Evolutionary conservation across 495 filamentous ascomycete genomes (phyloP).

Genomic region (Penicillium samsonianum): DNA sequence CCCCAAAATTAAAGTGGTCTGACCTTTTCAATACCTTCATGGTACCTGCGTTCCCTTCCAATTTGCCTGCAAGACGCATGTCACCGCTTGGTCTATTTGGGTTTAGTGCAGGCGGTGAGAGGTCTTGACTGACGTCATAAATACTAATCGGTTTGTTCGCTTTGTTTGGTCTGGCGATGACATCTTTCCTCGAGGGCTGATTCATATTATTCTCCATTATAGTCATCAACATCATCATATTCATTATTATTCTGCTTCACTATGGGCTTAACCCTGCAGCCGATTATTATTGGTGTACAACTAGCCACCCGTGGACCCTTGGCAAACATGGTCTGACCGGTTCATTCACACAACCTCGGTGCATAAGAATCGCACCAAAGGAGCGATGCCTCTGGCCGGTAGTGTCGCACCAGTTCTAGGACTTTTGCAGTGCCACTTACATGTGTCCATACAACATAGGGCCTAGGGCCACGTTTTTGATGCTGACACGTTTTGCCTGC

Average conservation of each 20-base stretch:
- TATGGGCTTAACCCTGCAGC: background rate
- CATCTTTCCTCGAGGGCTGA: conserved; percentile 1
- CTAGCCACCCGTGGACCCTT: conserved; percentile 32
- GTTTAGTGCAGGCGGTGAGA: conserved; percentile 13
- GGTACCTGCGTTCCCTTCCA: conserved; percentile 13
- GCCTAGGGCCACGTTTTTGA: conserved; percentile 41
- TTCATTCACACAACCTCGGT: conserved; percentile 32
- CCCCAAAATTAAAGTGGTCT: background rate
- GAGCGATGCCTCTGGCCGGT: too few relatives aligned
- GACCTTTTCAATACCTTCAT: background rate
- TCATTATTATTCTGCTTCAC: background rate
- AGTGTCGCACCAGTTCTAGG: conserved; percentile 23
- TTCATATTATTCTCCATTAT: background rate
- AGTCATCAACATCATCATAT: background rate
- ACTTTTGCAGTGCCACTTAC: conserved; percentile 22
- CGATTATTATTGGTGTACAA: conserved; percentile 24
- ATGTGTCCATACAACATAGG: conserved; percentile 41
- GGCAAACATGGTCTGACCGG: conserved; percentile 45
- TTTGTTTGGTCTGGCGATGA: conserved; percentile 3
- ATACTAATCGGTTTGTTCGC: background rate
- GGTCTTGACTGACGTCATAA: conserved; percentile 5
- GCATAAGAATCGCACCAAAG: conserved; percentile 39
- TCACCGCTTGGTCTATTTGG: conserved; percentile 18
- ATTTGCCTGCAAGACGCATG: conserved; percentile 12
- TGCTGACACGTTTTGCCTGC: conserved; percentile 33